phyloP scores from a whole-genome alignment of 176 grass and related monocot genomes.

The Pharus latifolius region DNA sequence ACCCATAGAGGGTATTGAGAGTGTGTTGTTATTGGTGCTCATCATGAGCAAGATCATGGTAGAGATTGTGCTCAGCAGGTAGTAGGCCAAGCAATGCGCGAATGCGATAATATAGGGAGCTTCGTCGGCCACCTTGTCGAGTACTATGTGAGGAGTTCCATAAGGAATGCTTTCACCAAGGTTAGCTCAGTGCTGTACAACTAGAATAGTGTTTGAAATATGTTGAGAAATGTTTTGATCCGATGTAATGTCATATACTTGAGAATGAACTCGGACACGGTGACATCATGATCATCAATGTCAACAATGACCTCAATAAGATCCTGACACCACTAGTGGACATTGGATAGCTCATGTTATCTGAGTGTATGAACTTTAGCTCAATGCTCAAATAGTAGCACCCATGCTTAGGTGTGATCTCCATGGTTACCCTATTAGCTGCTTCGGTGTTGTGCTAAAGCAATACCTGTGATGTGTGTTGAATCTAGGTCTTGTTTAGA shows the following conservation, averaged over 20 bases:
- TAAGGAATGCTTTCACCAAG: constrained; percentile 76
- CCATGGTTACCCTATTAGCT: constrained; percentile 48
- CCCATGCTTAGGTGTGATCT: constrained; percentile 33
- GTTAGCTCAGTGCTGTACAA: background rate
- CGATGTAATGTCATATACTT: constrained; percentile 18
- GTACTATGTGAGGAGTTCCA: constrained; percentile 64
- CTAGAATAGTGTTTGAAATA: background rate
- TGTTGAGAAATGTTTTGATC: background rate
- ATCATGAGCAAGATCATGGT: constrained; percentile 36
- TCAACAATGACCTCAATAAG: constrained; percentile 29
- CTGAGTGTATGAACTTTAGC: constrained; percentile 50
- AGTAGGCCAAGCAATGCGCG: background rate
- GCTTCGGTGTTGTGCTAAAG: constrained; percentile 78
- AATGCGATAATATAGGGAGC: background rate
- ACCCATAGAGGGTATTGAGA: constrained; percentile 27
- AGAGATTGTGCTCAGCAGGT: constrained; percentile 23
- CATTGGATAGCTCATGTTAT: constrained; percentile 44
- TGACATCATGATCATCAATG: constrained; percentile 27
- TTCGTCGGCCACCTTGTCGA: constrained; percentile 26
- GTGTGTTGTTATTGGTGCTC: constrained; percentile 42
- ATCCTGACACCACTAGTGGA: constrained; percentile 55
- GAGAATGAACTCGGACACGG: constrained; percentile 52
- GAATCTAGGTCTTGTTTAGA: no score
- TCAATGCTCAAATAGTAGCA: constrained; percentile 48
- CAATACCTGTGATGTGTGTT: no score